Evolutionary conservation across 140 eudicot genomes (phyloP).

Genomic region (Ambrosia hybrid): DNA sequence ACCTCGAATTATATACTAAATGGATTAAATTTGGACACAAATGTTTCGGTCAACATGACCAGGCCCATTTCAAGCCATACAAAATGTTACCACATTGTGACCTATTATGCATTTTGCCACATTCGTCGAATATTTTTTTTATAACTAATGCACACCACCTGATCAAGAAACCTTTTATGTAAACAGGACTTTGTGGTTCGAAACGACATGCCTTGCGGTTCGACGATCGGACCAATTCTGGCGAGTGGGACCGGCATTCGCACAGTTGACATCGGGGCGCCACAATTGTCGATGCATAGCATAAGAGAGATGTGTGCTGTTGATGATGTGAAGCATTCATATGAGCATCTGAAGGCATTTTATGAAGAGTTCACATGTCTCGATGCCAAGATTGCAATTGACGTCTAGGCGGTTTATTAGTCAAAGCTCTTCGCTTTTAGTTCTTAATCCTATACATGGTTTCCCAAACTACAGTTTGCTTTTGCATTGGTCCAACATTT

Average conservation of each 20-base stretch:
- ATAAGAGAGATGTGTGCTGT: constrained; percentile 98
- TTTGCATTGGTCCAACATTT: constrained; percentile 13
- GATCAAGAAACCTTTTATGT: neutral
- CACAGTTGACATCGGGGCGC: constrained; percentile 93
- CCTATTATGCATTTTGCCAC: too few species aligned
- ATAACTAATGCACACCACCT: neutral
- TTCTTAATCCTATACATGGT: neutral
- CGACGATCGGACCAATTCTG: constrained; percentile 92
- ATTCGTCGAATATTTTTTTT: neutral
- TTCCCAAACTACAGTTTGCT: constrained; percentile 11
- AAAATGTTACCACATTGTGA: too few species aligned
- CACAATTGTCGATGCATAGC: constrained; percentile 96
- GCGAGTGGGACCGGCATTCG: constrained; percentile 95
- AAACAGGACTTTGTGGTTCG: constrained; percentile 94
- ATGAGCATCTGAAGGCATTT: constrained; percentile 84
- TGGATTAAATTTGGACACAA: too few species aligned
- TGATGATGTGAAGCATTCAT: constrained; percentile 87
- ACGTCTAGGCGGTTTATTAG: constrained; percentile 30
- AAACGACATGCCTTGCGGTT: constrained; percentile 91
- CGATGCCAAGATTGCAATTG: constrained; percentile 76
- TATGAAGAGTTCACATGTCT: constrained; percentile 67
- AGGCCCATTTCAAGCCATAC: too few species aligned
- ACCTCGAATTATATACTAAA: too few species aligned
- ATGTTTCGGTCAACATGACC: too few species aligned
- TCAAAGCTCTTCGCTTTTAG: constrained; percentile 7